Base-by-base conservation (phyloP, 2,329 filamentous ascomycete genomes). In the Exophiala viscosa region DNA sequence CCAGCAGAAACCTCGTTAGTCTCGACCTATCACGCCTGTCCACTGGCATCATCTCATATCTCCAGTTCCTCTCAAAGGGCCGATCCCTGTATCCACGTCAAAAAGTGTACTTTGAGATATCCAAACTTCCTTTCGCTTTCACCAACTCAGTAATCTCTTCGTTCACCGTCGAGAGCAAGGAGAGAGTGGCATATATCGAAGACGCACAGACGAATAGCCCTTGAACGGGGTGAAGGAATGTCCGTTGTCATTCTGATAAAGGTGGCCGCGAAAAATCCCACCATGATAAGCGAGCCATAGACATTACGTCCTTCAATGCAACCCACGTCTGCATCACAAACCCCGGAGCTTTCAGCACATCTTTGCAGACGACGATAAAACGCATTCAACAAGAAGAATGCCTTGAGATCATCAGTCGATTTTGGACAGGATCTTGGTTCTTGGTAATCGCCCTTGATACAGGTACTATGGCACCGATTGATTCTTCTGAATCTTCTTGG, bases 401-500 rank as follows among this genome's bases (percentile, higher is more conserved):
- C 23, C 8, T 28, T 5, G 23, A 28, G 23, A 28, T 28, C 23
- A 2, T 28, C 23, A 28, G 23, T 28, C 23, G 23, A 28, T 28
- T 28, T 28, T 28, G 23, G 8, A 28, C 23, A 28, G 8, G 23
- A 28, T 28, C 23, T 28, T 28, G 23, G 23, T 28, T 28, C 23
- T 28, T 28, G 23, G 8, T 28, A 28, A 28, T 28, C 23, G 23
- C 23, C 23, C 14, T 28, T 39, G 23, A 28, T 28, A 28, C 23
- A 5, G 9, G 15, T 36, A 28, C 34, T 9, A 58, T 58, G 55
- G 48, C 52, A 8, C 35, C 52, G 40, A 39, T 18, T 40, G 52
- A 55, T 35, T 18, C 40, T 20, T 28, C 43, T 13, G 56, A 56
- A 5, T 71, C 74, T 42, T 73, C 75, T 54, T 73, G 74, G 49